phyloP scores from a whole-genome alignment of 202 grass and related monocot genomes.

The Schoenoplectus tabernaemontani region DNA sequence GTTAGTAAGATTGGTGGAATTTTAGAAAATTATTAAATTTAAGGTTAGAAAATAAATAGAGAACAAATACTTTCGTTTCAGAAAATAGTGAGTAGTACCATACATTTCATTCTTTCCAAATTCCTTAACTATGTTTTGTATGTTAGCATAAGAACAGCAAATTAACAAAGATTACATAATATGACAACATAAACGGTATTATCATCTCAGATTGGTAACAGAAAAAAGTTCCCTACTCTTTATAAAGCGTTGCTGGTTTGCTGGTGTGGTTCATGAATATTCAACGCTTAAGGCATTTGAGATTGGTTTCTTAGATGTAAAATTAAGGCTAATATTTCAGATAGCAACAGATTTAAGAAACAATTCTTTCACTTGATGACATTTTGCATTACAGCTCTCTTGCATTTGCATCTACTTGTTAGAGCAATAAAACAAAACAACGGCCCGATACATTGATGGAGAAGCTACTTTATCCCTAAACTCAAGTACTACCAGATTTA shows the following conservation, averaged over 20 bases:
- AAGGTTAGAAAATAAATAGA: too few species aligned
- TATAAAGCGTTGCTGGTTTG: too few species aligned
- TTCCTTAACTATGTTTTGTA: too few species aligned
- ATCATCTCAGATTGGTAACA: neutral
- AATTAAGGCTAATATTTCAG: neutral
- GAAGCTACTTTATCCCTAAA: constrained; percentile 14
- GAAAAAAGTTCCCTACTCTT: neutral
- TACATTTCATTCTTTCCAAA: too few species aligned
- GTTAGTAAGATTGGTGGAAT: too few species aligned
- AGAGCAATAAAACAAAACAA: constrained; percentile 5
- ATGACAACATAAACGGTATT: too few species aligned
- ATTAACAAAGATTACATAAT: too few species aligned
- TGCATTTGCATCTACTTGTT: constrained; percentile 21
- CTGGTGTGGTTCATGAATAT: too few species aligned
- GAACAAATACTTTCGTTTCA: too few species aligned
- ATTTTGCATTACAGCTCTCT: constrained; percentile 9
- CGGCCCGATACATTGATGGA: neutral
- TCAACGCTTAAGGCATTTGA: neutral
- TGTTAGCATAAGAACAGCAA: too few species aligned
- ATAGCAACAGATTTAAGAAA: neutral
- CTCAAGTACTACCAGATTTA: constrained; percentile 18
- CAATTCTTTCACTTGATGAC: neutral
- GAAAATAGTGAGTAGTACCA: too few species aligned
- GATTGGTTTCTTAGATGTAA: neutral
- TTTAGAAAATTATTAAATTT: too few species aligned